Evolutionary conservation across 2,329 filamentous ascomycete species (phyloP), one percentile per base, ranked within the genome.

Genomic region (Talaromyces funiculosus): DNA sequence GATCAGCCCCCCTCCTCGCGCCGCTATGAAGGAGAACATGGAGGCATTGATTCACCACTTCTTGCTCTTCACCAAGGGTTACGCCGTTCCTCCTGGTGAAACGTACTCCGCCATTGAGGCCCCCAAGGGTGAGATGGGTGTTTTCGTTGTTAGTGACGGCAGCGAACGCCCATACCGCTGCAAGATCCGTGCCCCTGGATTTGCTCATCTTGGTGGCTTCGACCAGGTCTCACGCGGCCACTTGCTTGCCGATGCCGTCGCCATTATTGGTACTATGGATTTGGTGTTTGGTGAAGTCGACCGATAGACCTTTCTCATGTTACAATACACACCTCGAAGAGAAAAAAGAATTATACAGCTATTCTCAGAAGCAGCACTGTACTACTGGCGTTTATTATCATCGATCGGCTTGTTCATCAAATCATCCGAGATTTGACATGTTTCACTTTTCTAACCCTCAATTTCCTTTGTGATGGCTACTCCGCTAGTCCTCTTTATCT

Each of bases 11-110:
- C 94, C 94, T 64, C 95, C 94, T n/a, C 88, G 94, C 72, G 84
- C 90, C 47, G 94, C 94, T 72, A 99, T 99, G 94, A 99, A 99
- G 85, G 94, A 99, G 86, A 99, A 99, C 82, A 99, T 99, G 95
- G 94, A 99, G 81, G 92, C 94, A 40, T 85, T 99, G 45, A 99
- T 99, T 74, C 94, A 99, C 81, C 94, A 99, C 82, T 99, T 99
- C 84, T 81, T 99, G 67, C 87, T 99, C 58, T 99, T 93, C 82
- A 97, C 92, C 77, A 99, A 99, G 85, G 94, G 94, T 62, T 99
- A 99, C 78, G 85, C 91, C 47, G 94, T 99, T 3, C 94, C 94
- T 45, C 94, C 95, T 7, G 95, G 94, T 64, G 94, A 99, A 83
- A 99, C 94, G 5, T 99, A 99, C 83, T 92, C 89, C 51, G 93